Base-by-base conservation (phyloP, 2,329 filamentous ascomycete species). In the Pseudopithomyces chartarum region DNA sequence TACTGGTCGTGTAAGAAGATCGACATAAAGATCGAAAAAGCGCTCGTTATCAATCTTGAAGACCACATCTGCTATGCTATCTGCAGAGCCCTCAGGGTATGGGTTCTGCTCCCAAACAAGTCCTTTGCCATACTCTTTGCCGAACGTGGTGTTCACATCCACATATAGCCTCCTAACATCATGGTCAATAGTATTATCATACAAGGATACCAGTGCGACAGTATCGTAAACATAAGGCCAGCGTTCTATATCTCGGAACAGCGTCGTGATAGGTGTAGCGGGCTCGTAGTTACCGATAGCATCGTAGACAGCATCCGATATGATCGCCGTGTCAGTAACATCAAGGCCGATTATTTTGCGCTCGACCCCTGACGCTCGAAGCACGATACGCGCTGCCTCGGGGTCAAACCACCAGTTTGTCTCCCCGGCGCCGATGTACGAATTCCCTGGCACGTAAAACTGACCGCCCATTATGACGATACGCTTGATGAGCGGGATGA, bases 371-470 rank as follows among this genome's bases (percentile, higher is more conserved):
- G 74, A 64, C 6, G 81, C 80, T 1, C 76, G 81, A 17, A 84
- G 62, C 0, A 79, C 79, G 48, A 82, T 81, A 59, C 82, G 82
- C 17, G 79, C 71, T 2, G 76, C 79, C 65, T 83, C 81, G 1
- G 81, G 80, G 51, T 84, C 81, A 39, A 82, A 77, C 73, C 81
- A 82, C 2, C 82, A 65, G 66, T 83, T 84, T 64, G 82, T 80
- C 59, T 80, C 48, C 29, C 48, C 48, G 11, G 48, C 34, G n/a
- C 38, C 38, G 15, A 22, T 39, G n/a, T 40, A 29, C 7, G 48
- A 7, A 34, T 52, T 40, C 5, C 34, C 38, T 17, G 33, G 10
- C 33, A 74, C 68, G 63, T 83, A 81, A 20, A 82, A 63, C 61
- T 80, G 83, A 2, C 81, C 80, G 52, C 81, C 81, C 80, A 83